Evolutionary conservation across 2,329 filamentous ascomycete genomes (phyloP).

Genomic region (Neopestalotiopsis sp.): DNA sequence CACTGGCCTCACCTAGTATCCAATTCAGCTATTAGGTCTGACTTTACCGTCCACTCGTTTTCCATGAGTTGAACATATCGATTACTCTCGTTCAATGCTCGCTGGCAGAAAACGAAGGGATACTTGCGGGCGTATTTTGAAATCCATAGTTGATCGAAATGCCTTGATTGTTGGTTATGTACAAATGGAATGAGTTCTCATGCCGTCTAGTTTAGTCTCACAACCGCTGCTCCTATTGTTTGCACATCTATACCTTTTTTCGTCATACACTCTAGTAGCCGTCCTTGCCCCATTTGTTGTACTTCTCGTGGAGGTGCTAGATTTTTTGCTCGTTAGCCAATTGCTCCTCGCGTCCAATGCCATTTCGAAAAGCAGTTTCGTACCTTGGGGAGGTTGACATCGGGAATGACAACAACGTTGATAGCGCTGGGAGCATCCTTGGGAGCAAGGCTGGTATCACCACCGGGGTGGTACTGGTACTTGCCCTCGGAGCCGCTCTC

Average conservation of each 20-base stretch:
- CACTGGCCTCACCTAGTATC: neutral
- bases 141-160: conserved; percentile 1
- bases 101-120: neutral
- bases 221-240: conserved; percentile 8
- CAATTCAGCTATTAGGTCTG: neutral
- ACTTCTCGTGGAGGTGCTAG: conserved; percentile 90
- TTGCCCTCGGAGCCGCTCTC: conserved; percentile 74
- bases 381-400: conserved; percentile 91
- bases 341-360: neutral
- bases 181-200: conserved; percentile 13
- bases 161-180: conserved; percentile 17
- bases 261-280: conserved; percentile 63
- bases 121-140: neutral
- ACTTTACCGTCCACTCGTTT: neutral
- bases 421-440: conserved; percentile 93
- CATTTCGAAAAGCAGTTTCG: neutral
- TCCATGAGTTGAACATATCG: neutral
- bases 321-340: conserved; percentile 20
- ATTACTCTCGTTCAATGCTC: too few relatives aligned
- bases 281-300: conserved; percentile 99
- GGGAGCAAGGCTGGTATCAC: conserved; percentile 75
- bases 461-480: conserved; percentile 84
- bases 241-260: conserved; percentile 9
- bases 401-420: conserved; percentile 92
- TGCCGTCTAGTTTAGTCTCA: conserved; percentile 14